These are phyloP conservation scores for Colletotrichum eleusines DNA, from an alignment of 2,329 filamentous ascomycete genomes.

Conservation along the genomic window DNA sequence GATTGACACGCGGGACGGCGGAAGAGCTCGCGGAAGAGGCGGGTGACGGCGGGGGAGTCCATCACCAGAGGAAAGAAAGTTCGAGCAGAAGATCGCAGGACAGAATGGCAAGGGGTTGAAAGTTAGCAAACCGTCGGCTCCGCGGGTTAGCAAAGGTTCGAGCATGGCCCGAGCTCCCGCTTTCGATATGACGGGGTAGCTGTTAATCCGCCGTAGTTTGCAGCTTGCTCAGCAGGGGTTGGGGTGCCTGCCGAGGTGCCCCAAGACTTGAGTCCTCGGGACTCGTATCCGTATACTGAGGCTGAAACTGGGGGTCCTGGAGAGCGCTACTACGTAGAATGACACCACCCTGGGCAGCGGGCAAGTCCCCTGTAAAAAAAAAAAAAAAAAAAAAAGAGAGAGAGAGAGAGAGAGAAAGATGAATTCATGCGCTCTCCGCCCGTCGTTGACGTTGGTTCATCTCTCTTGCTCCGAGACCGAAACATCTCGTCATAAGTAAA, in stretches of 20 bases:
- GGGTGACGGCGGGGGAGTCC: conserved; percentile 84
- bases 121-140: conserved; percentile 36
- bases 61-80: conserved; percentile 58
- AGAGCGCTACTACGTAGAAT: conserved; percentile 33
- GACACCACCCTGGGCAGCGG: conserved; percentile 36
- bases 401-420: no score
- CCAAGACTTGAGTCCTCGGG: neutral
- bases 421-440: conserved; percentile 30
- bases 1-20: conserved; percentile 76
- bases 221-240: neutral
- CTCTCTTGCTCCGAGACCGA: conserved; percentile 4
- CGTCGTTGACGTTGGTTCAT: conserved; percentile 7
- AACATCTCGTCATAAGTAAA: neutral
- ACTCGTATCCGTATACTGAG: conserved; percentile 8
- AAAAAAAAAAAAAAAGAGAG: neutral
- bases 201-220: conserved; percentile 39
- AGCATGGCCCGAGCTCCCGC: conserved; percentile 46
- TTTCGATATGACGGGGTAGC: conserved; percentile 28
- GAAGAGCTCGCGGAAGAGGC: conserved; percentile 88
- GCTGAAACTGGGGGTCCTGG: conserved; percentile 32
- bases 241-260: neutral
- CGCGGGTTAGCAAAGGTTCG: conserved; percentile 24
- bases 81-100: conserved; percentile 30
- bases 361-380: conserved; percentile 29
- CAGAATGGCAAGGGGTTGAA: conserved; percentile 27